Evolutionary conservation across 805 yeast genomes (phyloP).

Genomic region (Candida parachauliodes): DNA sequence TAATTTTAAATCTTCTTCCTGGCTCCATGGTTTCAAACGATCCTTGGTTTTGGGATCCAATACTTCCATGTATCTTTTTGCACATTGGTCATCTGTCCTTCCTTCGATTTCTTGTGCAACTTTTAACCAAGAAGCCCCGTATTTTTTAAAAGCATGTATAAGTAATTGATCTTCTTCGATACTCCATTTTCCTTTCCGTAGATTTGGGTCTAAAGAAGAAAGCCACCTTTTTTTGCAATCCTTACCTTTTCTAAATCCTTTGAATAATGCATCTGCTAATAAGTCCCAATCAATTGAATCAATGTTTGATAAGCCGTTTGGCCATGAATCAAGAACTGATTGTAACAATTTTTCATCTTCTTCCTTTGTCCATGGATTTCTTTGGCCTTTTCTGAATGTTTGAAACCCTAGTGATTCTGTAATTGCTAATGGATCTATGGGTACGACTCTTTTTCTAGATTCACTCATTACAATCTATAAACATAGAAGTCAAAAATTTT

Average conservation of each 20-base stretch:
- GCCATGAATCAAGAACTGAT: conserved; percentile 36
- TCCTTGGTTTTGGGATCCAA: conserved; percentile 78
- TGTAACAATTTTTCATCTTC: conserved; percentile 58
- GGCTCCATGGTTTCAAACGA: conserved; percentile 74
- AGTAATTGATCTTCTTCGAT: conserved; percentile 69
- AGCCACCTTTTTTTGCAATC: conserved; percentile 89
- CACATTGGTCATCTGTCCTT: conserved; percentile 92
- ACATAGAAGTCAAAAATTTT: conserved; percentile 4
- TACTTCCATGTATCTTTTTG: conserved; percentile 85
- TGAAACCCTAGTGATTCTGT: conserved; percentile 74
- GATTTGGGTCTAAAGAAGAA: conserved; percentile 76
- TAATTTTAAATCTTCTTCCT: conserved; percentile 69
- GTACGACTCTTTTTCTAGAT: conserved; percentile 16
- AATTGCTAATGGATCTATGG: conserved; percentile 51
- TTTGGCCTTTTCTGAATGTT: conserved; percentile 58
- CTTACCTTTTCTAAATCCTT: conserved; percentile 59
- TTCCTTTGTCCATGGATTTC: conserved; percentile 71
- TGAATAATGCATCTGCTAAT: conserved; percentile 40
- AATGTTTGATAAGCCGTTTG: conserved; percentile 20
- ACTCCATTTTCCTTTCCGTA: conserved; percentile 87
- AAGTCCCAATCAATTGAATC: conserved; percentile 60
- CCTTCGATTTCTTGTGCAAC: conserved; percentile 75
- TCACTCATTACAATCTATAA: conserved; percentile 5
- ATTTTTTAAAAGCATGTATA: conserved; percentile 56
- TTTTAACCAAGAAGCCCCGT: conserved; percentile 84